These are phyloP conservation scores for Cyberlindnera xylosilytica DNA, from an alignment of 805 yeast genomes.

Conservation along the genomic window DNA sequence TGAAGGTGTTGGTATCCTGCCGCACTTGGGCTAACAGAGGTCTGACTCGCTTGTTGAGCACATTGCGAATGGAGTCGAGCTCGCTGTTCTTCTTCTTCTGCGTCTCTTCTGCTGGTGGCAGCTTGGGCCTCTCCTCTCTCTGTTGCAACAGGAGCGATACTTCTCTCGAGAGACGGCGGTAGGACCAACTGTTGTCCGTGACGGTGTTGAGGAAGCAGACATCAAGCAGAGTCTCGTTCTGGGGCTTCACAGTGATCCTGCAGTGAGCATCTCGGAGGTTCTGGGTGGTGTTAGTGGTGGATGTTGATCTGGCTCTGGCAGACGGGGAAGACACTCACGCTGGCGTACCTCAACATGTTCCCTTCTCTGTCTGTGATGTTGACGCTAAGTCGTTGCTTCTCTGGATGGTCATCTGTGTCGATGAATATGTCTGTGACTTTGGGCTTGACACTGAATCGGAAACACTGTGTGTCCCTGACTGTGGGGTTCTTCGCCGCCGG, in stretches of 20 bases:
- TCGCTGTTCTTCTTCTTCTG: neutral
- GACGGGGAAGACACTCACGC: slow-evolving; percentile 13
- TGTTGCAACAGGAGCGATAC: slow-evolving; percentile 7
- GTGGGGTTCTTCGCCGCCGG: neutral
- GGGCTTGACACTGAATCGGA: slow-evolving; percentile 4
- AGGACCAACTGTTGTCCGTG: slow-evolving; percentile 34
- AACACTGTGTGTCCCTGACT: slow-evolving; percentile 1
- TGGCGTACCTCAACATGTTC: slow-evolving; percentile 6
- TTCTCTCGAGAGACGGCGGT: slow-evolving; percentile 19
- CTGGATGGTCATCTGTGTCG: slow-evolving; percentile 8
- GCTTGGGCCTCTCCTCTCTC: neutral
- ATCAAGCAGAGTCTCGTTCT: slow-evolving; percentile 10
- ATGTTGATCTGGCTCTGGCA: too few relatives aligned
- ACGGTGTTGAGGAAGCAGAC: slow-evolving; percentile 31
- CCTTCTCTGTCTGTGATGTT: slow-evolving; percentile 13
- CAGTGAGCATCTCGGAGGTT: slow-evolving; percentile 9
- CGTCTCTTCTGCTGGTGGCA: neutral
- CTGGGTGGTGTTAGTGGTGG: too few relatives aligned
- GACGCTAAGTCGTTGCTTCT: slow-evolving; percentile 11
- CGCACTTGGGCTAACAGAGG: too few relatives aligned
- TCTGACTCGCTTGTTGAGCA: neutral
- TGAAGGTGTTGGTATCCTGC: neutral
- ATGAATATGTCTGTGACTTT: slow-evolving; percentile 16
- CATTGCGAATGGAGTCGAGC: neutral
- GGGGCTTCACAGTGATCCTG: slow-evolving; percentile 16